Base-by-base conservation (phyloP, 768 basidiomycete species). In the Boletus fagicola region DNA sequence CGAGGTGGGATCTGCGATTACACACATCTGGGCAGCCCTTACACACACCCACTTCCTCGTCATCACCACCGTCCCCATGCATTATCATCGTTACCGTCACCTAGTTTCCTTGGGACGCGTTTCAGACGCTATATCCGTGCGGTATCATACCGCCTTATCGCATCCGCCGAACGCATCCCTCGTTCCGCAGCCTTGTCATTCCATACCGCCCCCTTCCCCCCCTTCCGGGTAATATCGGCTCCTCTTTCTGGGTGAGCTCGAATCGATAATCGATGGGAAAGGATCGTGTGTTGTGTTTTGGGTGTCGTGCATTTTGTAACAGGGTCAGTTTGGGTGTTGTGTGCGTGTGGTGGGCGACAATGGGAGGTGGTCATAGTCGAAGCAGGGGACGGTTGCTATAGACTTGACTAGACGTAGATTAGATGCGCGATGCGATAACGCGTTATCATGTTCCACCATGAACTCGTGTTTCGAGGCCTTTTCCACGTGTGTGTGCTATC, bases 1-100 rank as follows among this genome's bases (percentile, higher is more conserved):
- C 44, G 54, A 59, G 51, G 52, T 42, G 43, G 53, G 44, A 58
- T 58, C 48, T 56, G 50, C 53, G 48, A 59, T 62, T 30, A 51
- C 16, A 20, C 54, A 36, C 39, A 33, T 49, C 26, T 39, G 12
- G 35, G 28, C 48, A 16, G 35, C 48, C 35, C 18, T n/a, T 44
- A 55, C 36, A 53, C 39, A 31, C 9, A 28, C 33, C 47, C 30
- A 30, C 30, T 47, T 40, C 11, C 51, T 47, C 47, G 48, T 56
- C 54, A 39, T 53, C 53, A 36, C 31, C 22, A 46, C 35, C 45
- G 11, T 45, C 40, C 36, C 40, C 31, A 51, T 20, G 26, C 45
- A 40, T 49, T 30, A 33, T 59, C 54, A 49, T 58, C 50, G 33
- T 40, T 55, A 13, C 60, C 49, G 30, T 59, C 26, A 13, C 45